These are phyloP conservation scores for Hydnum rufescens DNA, from an alignment of 768 basidiomycete genomes.

Conservation along the genomic window DNA sequence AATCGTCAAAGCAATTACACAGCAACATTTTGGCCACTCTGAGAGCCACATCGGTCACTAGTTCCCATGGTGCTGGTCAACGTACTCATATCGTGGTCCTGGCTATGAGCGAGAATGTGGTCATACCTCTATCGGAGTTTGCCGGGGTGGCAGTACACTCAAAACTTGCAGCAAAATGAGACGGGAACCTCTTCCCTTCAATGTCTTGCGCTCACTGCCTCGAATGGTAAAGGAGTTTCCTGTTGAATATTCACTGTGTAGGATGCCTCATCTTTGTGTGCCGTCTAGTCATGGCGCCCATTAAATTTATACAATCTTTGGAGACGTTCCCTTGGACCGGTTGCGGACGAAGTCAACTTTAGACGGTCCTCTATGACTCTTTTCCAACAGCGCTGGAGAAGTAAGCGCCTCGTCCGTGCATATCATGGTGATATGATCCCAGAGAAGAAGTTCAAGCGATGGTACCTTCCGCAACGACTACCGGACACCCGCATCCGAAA, in stretches of 20 bases:
- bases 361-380: slow-evolving; percentile 37
- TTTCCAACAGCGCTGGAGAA: slow-evolving; percentile 81
- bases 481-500: slow-evolving; percentile 62
- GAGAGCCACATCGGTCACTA: too few species aligned
- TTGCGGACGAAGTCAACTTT: slow-evolving; percentile 36
- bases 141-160: too few species aligned
- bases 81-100: too few species aligned
- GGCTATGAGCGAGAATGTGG: too few species aligned
- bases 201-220: slow-evolving; percentile 27
- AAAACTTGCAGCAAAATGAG: too few species aligned
- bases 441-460: slow-evolving; percentile 83
- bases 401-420: slow-evolving; percentile 69
- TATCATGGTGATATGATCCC: slow-evolving; percentile 94
- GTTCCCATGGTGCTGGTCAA: too few species aligned
- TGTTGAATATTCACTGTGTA: background rate
- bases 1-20: too few species aligned
- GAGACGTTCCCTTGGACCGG: slow-evolving; percentile 42
- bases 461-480: slow-evolving; percentile 75
- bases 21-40: too few species aligned
- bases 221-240: slow-evolving; percentile 40
- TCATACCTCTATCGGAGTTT: too few species aligned
- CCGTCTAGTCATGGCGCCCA: slow-evolving; percentile 30
- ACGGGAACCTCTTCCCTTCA: background rate
- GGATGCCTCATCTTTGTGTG: background rate
- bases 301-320: slow-evolving; percentile 76